Evolutionary conservation across 2,329 filamentous ascomycete species (phyloP).

Genomic region (Diaporthe australafricana): DNA sequence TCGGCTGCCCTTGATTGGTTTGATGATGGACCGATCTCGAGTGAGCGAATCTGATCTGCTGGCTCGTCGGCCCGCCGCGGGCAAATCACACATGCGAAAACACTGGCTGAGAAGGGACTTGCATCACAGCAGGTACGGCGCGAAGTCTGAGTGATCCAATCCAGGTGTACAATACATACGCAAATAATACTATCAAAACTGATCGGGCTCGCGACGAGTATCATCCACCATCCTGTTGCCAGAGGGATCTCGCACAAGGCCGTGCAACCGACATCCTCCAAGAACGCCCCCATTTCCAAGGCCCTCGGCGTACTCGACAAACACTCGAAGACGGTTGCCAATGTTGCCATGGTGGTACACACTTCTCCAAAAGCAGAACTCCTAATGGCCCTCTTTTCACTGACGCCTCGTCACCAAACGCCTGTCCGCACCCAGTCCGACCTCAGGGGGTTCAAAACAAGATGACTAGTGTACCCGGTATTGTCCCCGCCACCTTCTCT

Average conservation of each 20-base stretch:
- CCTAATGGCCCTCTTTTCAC: not conserved
- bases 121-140: not conserved
- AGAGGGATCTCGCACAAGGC: conserved; percentile 13
- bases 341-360: not conserved
- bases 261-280: not conserved
- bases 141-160: not conserved
- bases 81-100: conserved; percentile 13
- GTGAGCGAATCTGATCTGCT: conserved; percentile 9
- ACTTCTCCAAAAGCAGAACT: not conserved
- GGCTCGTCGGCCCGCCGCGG: not conserved
- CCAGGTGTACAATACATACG: not conserved
- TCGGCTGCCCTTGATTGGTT: not conserved
- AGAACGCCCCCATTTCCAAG: not conserved
- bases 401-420: not conserved
- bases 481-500: conserved; percentile 31
- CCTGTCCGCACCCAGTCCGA: not conserved
- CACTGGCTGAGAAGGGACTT: not conserved
- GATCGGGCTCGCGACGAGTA: not conserved
- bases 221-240: conserved; percentile 12
- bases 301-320: not conserved
- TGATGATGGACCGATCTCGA: not conserved
- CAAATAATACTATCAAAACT: not conserved
- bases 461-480: conserved; percentile 27
- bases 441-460: not conserved
- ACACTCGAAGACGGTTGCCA: not conserved